Conservation (phyloP, 495 filamentous ascomycete genomes). For the Terfezia boudieri region DNA sequence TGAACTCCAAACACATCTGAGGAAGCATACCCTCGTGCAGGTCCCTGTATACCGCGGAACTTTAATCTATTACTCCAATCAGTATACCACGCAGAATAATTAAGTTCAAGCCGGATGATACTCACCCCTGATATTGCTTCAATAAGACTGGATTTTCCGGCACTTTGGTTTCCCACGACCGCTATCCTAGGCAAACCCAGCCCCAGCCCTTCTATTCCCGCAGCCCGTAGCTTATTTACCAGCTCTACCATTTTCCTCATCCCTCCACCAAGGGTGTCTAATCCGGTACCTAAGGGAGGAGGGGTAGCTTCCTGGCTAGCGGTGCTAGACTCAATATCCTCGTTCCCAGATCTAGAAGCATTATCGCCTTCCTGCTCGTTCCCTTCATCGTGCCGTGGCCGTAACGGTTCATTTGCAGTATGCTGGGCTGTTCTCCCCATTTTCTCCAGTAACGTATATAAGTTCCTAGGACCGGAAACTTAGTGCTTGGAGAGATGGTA, state of each 20-base stretch:
- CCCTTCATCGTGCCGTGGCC: too few species aligned
- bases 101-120: not conserved
- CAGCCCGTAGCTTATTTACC: conserved; percentile 16
- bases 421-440: too few species aligned
- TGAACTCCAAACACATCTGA: not conserved
- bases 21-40: conserved; percentile 13
- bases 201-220: conserved; percentile 18
- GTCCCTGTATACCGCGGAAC: conserved; percentile 15
- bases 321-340: too few species aligned
- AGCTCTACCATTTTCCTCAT: conserved; percentile 19
- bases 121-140: conserved; percentile 20
- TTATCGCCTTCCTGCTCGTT: too few species aligned
- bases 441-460: too few species aligned
- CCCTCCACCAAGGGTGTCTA: conserved; percentile 14
- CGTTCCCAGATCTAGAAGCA: too few species aligned
- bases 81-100: not conserved
- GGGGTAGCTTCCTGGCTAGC: not conserved
- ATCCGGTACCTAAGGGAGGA: not conserved
- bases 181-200: conserved; percentile 18
- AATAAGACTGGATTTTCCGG: conserved; percentile 19
- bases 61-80: conserved; percentile 11
- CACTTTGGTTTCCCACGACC: conserved; percentile 20
- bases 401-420: too few species aligned
- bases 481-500: too few species aligned
- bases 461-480: too few species aligned